phyloP scores from a whole-genome alignment of 192 early-diverging fungal species.

The Lobosporangium transversale region DNA sequence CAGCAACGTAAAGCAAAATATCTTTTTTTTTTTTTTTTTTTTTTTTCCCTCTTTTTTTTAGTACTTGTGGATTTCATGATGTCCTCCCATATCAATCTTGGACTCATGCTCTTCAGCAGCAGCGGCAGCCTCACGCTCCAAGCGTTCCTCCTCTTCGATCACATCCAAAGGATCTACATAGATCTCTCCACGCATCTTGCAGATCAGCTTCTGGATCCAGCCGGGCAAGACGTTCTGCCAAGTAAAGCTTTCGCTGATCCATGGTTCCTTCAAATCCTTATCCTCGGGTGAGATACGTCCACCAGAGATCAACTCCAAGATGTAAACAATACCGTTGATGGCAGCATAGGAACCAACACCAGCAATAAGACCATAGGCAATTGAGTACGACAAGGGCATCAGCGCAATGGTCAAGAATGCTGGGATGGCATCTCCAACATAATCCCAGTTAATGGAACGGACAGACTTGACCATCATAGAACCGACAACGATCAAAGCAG shows the following conservation, averaged over 20 bases:
- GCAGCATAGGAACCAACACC: conserved; percentile 77
- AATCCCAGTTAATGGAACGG: conserved; percentile 84
- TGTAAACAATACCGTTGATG: conserved; percentile 71
- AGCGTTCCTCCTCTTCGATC: conserved; percentile 47
- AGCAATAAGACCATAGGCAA: conserved; percentile 84
- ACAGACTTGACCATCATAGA: conserved; percentile 82
- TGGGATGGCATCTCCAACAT: conserved; percentile 81
- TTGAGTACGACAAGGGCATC: conserved; percentile 85
- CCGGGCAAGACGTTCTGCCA: conserved; percentile 31
- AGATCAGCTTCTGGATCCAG: conserved; percentile 39
- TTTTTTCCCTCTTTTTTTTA: background rate
- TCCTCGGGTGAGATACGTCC: conserved; percentile 62
- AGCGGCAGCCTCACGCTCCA: conserved; percentile 43
- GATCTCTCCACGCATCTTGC: conserved; percentile 33
- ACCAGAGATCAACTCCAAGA: conserved; percentile 64
- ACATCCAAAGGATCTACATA: conserved; percentile 45
- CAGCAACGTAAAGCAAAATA: background rate
- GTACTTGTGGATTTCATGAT: conserved; percentile 45
- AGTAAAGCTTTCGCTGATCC: conserved; percentile 39
- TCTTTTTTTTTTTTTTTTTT: conserved; percentile 9
- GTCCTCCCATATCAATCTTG: conserved; percentile 32
- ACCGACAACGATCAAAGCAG: conserved; percentile 83
- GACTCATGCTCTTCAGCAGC: conserved; percentile 32
- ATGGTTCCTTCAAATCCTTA: conserved; percentile 40
- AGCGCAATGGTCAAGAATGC: conserved; percentile 82